Evolutionary conservation across 805 yeast genomes (phyloP).

Genomic region (Zygoascus biomembranicola): DNA sequence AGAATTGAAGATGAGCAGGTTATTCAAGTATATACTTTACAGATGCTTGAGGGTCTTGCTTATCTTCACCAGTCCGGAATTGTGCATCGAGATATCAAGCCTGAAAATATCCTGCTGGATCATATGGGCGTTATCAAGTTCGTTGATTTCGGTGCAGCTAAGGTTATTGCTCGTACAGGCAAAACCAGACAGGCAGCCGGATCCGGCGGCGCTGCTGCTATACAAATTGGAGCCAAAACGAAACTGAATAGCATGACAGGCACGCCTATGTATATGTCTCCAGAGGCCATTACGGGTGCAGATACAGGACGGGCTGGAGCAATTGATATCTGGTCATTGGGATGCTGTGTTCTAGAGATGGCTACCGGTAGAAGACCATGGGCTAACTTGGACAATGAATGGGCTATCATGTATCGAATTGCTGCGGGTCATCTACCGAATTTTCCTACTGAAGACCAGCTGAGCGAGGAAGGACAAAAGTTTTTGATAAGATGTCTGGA

Average conservation of each 20-base stretch:
- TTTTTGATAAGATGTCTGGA: slow-evolving; percentile 72
- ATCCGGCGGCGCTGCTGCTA: background rate
- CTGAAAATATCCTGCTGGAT: slow-evolving; percentile 84
- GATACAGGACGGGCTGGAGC: slow-evolving; percentile 53
- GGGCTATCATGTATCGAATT: slow-evolving; percentile 97
- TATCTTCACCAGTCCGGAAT: slow-evolving; percentile 91
- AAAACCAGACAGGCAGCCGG: slow-evolving; percentile 15
- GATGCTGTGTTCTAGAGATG: slow-evolving; percentile 95
- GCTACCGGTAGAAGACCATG: slow-evolving; percentile 94
- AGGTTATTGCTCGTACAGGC: slow-evolving; percentile 46
- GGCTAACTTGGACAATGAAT: slow-evolving; percentile 92
- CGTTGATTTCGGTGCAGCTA: slow-evolving; percentile 97
- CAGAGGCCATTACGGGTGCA: slow-evolving; percentile 85
- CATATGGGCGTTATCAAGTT: slow-evolving; percentile 89
- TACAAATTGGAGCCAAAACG: slow-evolving; percentile 14
- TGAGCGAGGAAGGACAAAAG: slow-evolving; percentile 61
- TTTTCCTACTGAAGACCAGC: slow-evolving; percentile 69
- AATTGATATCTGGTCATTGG: slow-evolving; percentile 91
- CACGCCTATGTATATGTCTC: slow-evolving; percentile 99
- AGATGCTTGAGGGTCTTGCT: slow-evolving; percentile 91
- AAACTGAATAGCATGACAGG: slow-evolving; percentile 60
- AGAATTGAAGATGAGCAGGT: slow-evolving; percentile 93
- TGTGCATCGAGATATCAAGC: slow-evolving; percentile 95
- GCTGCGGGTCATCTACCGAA: slow-evolving; percentile 92
- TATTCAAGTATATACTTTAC: slow-evolving; percentile 80